Evolutionary conservation across 2,329 filamentous ascomycete species (phyloP), one percentile per base, ranked within the genome.

Genomic region (Exophiala xenobiotica): DNA sequence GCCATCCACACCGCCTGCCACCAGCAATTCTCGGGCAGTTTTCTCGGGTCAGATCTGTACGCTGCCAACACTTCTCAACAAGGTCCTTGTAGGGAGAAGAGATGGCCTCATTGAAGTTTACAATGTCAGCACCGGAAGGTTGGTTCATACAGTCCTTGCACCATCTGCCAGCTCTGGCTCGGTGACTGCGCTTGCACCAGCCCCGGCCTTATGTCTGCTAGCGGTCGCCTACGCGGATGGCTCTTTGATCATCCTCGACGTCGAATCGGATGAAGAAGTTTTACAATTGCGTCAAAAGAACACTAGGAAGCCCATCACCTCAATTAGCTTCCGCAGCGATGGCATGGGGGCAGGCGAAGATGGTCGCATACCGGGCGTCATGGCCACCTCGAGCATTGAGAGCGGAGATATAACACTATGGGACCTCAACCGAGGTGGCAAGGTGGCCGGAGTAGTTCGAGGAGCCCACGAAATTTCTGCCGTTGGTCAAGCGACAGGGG

Each of bases 11-110:
- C 81, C 80, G 3, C 77, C 80, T 53, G 74, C 79, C 1, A 72
- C 77, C 1, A 74, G 73, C 56, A 75, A 81, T 24, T 78, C 78
- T 16, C 80, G 81, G 49, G 85, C 83, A 60, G 75, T 85, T 59
- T 82, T 96, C 51, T 90, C 87, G 0, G 88, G 88, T 19, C 83
- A 86, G 43, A 79, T 96, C 61, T 87, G 84, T 66, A 95, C 82
- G 63, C 90, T 97, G 86, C 91, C 92, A 1, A 97, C 93, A 0
- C 95, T 90, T 69, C 72, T 99, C 54, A 99, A 99, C 77, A 99
- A 99, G 71, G 81, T 99, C 38, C 90, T 97, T 59, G 87, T 90
- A 2, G 95, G 90, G 7, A 85, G 90, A 63, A 81, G 81, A 57
- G 90, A 99, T 67, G 93, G 93, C 5, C 87, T 85, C 68, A 85